Base-by-base conservation (phyloP, 177 flowering plant genomes). In the Vitis hybrid region DNA sequence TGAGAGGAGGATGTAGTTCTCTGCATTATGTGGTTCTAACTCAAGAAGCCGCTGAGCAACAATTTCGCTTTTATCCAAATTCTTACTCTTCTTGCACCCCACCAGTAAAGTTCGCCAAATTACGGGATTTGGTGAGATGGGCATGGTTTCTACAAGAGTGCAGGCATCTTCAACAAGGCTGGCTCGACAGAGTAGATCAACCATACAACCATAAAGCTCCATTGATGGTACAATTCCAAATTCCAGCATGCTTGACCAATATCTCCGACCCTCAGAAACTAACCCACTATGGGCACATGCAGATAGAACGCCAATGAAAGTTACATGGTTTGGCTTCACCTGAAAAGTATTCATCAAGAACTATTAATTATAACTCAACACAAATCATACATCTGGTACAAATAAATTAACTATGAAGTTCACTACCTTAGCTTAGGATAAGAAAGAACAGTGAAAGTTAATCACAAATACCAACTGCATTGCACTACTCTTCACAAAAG, bases 141-240 rank as follows among this genome's bases (percentile, higher is more conserved):
- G 79, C 86, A 85, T 85, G 73, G 65, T 62, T 64, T 73, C 63
- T 18, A 79, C 75, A 19, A 79, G 65, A 13, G 53, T 50, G 53
- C 76, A 71, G 5, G 88, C 88, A 26, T 85, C 83, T 29, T 83
- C 80, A 11, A 76, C 12, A 19, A 55, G 64, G 60, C 13, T 76
- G 3, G 82, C 78, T 19, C 85, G 79, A 16, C 86, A 76, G 0
- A 83, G 72, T 33, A 85, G 68, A 78, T 85, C 88, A 50, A 83
- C 85, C 86, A 85, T 79, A 70, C 85, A 83, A 48, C 86, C 83
- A 64, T 83, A 85, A 72, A 74, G 86, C 73, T 85, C 86, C 76
- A 83, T 26, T 71, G 80, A 67, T 51, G 86, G 81, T 57, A 72
- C 79, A 29, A 85, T 69, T 15, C 76, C 78, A 18, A 3, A 26